Evolutionary conservation across 2,329 filamentous ascomycete species (phyloP), one percentile per base, ranked within the genome.

Genomic region (Tolypocladium capitatum): DNA sequence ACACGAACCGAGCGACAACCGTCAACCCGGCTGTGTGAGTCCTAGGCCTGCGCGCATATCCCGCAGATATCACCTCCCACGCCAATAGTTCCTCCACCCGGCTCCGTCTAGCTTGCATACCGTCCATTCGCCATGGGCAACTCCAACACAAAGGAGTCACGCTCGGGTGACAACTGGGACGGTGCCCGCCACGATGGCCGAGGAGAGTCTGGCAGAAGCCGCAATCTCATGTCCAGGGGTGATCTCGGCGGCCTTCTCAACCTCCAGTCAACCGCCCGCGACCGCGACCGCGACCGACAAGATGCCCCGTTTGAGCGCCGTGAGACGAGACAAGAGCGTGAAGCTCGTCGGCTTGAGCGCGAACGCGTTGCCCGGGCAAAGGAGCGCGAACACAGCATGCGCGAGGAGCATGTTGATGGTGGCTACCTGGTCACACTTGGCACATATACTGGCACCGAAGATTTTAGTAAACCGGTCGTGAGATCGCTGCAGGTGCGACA

Each of bases 361-460:
- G 91, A 97, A 64, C 81, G 87, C 42, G 71, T 76, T 16, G 74
- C 78, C 34, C 76, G 92, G 49, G 68, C 84, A 40, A 88, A 88
- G 63, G 92, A 98, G 63, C 80, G 92, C 43, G 90, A 95, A 64
- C 78, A 85, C 54, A 98, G 92, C 60, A 81, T 97, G 69, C 81
- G 75, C 53, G 90, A 96, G 58, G 92, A 98, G 62, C 81, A 90
- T 63, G 85, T 97, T 3, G 92, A 98, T 65, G 92, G 92, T 20
- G 92, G 92, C 21, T 98, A 83, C 68, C 70, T 98, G 43, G 92
- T 98, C 31, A 98, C 92, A 0, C 79, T 95, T 61, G 92, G 92
- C 33, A 86, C 90, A 45, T 98, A 98, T 61, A 91, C 87, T 21
- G 90, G 91, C 0, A 72, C 81, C 1, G 92, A 98, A 66, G 92